Base-by-base conservation (phyloP, 2,329 filamentous ascomycete genomes). In the Penicillium sclerotiorum region DNA sequence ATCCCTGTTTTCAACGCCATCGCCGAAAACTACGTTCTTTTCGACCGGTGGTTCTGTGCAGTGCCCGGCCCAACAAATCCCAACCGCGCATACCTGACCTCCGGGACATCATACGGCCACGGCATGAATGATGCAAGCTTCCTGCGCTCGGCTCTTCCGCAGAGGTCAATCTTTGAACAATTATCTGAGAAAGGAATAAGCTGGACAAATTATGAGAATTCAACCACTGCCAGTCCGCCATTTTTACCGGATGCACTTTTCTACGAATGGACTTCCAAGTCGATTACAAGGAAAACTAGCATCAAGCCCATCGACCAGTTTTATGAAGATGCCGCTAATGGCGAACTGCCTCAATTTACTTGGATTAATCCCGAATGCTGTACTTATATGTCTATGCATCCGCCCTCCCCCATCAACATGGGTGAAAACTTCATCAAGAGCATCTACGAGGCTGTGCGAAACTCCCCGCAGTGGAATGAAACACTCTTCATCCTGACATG, bases 341-440 rank as follows among this genome's bases (percentile, higher is more conserved):
- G 77, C n/a, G 68, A 62, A 1, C 66, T 79, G 1, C 71, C 75
- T 5, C 63, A 68, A 33, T 75, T 78, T 47, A 74, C 71, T 55
- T 80, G 77, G 61, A 70, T 78, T 64, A 82, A 77, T 57, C 75
- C 77, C 4, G 74, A 76, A 52, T 78, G 80, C 67, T 79, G 80
- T 57, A 69, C 68, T 13, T 76, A 76, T 54, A 80, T 70, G 51
- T 77, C 74, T 12, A 75, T 75, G 65, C 75, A 78, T 48, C 75
- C 75, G 0, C 68, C 72, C 0, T 73, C 71, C 3, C 73, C 73
- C 0, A 74, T 77, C 43, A 73, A 70, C 5, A 64, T 71, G 28
- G 75, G 76, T 27, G 75, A 78, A 53, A 63, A 60, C 18, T 75
- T 76, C 48, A 69, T 78, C 56, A 77, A 77, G 57, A 61, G 69